Evolutionary conservation across 164 flowering plant genomes (phyloP).

Genomic region (Brasenia schreberi): DNA sequence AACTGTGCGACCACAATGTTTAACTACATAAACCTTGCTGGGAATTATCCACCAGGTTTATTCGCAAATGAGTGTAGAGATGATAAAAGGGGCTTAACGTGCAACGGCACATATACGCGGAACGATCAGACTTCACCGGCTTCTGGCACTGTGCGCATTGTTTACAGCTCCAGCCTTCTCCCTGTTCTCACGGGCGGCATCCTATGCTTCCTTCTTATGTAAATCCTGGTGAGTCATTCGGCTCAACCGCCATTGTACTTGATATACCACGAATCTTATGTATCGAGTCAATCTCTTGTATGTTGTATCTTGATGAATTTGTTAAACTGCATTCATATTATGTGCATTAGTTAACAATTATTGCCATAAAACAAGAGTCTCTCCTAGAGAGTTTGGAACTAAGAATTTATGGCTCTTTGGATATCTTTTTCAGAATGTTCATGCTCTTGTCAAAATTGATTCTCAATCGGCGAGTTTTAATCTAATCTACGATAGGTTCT

Average conservation of each 20-base stretch:
- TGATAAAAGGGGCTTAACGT: conserved; percentile 20
- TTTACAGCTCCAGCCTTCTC: not conserved
- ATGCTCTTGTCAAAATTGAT: too few species aligned
- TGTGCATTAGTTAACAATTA: not conserved
- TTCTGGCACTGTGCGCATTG: not conserved
- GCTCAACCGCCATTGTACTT: too few species aligned
- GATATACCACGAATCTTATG: too few species aligned
- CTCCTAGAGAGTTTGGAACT: not conserved
- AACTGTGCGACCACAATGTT: conserved; percentile 39
- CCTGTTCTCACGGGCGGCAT: not conserved
- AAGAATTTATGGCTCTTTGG: not conserved
- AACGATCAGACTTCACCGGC: not conserved
- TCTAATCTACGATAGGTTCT: too few species aligned
- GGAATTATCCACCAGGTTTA: conserved; percentile 38
- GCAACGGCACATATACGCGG: conserved; percentile 3
- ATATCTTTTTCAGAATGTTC: too few species aligned
- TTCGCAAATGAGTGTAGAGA: conserved; percentile 25
- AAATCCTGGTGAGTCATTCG: not conserved
- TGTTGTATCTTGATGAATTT: not conserved
- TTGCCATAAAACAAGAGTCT: not conserved
- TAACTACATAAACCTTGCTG: conserved; percentile 28
- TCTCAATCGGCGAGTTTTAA: too few species aligned
- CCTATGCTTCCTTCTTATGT: not conserved
- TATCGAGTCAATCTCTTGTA: not conserved
- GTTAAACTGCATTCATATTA: not conserved